Conservation (phyloP, 75 land plant species). For the Picea glauca region DNA sequence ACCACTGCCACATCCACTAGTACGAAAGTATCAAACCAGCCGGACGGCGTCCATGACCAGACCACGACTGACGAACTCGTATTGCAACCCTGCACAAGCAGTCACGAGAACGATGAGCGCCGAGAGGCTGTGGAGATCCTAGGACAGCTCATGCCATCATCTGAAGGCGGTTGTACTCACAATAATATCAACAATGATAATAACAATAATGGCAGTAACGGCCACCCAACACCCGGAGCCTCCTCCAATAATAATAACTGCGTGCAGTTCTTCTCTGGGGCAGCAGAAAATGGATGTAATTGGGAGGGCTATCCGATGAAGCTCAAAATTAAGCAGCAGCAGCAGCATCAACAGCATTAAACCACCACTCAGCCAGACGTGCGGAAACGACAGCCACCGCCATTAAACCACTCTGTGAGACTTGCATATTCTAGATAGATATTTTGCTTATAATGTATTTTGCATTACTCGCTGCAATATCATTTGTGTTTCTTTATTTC, state of each 20-base stretch:
- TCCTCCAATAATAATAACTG: too few species aligned
- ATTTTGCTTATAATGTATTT: too few species aligned
- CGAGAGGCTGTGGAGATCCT: conserved; percentile 6
- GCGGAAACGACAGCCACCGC: too few species aligned
- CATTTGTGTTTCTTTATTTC: conserved; percentile 3
- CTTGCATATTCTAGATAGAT: too few species aligned
- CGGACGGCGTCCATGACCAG: conserved; percentile 1
- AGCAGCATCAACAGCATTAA: neutral
- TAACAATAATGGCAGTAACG: neutral
- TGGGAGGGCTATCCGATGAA: conserved; percentile 11
- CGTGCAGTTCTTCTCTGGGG: neutral
- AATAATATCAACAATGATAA: neutral
- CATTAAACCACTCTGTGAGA: too few species aligned
- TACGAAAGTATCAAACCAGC: neutral
- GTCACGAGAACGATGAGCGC: conserved; percentile 1
- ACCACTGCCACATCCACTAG: neutral
- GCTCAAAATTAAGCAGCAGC: conserved; percentile 8
- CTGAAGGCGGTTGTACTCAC: neutral
- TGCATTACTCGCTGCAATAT: too few species aligned
- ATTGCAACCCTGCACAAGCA: neutral
- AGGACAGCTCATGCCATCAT: conserved; percentile 7
- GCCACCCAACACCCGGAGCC: neutral
- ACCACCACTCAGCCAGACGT: neutral
- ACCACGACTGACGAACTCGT: neutral
- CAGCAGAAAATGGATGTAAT: neutral